Base-by-base conservation (phyloP, 768 basidiomycete genomes). In the Leucogyrophana mollusca region DNA sequence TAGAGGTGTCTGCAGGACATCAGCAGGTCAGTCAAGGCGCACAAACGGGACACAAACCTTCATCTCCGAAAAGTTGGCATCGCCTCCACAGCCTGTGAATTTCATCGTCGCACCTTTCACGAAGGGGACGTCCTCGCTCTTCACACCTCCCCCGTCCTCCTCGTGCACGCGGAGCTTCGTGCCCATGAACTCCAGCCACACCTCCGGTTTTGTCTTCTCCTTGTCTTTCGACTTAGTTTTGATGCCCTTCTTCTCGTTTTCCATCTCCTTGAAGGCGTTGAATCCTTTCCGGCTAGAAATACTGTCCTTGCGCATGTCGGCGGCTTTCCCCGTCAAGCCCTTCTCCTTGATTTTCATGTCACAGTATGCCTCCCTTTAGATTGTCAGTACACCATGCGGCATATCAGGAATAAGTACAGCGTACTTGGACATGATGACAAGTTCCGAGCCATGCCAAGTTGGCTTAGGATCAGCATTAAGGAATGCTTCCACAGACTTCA, bases 291-390 rank as follows among this genome's bases (percentile, higher is more conserved):
- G 67, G 33, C 70, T 70, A 4, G 76, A 67, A 42, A 84, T 76
- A 37, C 62, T 61, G 34, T 85, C 80, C 50, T 76, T 78, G 52
- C 82, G 78, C 52, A 78, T 67, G 35, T 72, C 71, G 11, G 86
- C 85, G 13, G 80, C 77, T 55, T 82, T 88, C 21, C 87, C 87
- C 1, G 77, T 82, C 36, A 96, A 76, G 9, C 91, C 92, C 67
- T 96, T 94, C 69, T 95, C 90, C 64, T 90, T 86, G 66, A 94
- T 88, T 70, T 96, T 97, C 93, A 94, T 94, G 54, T 91, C 83
- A 56, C 92, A 92, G 64, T 96, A 96, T 7, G 74, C 88, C 53
- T 83, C 84, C 59, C 90, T 92, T 51, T 23, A 36, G 13, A 23
- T 48, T 40, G 16, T 16, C 14, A 39, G 9, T n/a, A 4, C 13